A percentile compares a stretch with the other conserved stretches of the same genome.
phyloP scores from a whole-genome alignment of 495 filamentous ascomycete species.

The Aspergillus mulundensis region DNA sequence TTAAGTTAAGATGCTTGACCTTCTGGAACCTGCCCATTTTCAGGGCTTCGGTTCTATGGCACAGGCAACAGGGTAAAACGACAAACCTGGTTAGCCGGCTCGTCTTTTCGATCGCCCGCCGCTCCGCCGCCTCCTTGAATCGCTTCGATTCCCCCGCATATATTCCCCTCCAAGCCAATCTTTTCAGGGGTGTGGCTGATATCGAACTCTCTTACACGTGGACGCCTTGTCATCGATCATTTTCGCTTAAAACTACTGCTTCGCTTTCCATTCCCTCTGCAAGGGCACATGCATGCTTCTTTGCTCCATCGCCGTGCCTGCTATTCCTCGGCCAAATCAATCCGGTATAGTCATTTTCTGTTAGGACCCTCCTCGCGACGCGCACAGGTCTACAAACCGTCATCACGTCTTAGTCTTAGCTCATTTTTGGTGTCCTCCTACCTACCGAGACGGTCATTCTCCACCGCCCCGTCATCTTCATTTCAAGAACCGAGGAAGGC shows the following conservation, averaged over 20 bases:
- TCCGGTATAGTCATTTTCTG: slow-evolving; percentile 16
- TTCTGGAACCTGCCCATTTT: not conserved
- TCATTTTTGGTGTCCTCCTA: slow-evolving; percentile 19
- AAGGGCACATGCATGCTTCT: slow-evolving; percentile 38
- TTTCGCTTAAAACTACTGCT: not conserved
- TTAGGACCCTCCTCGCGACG: slow-evolving; percentile 12
- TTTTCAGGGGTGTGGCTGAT: slow-evolving; percentile 11
- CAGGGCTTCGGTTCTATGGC: not conserved
- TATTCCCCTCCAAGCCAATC: not conserved
- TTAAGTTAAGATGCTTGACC: not conserved
- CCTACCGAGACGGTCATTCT: slow-evolving; percentile 23
- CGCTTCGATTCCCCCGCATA: slow-evolving; percentile 16
- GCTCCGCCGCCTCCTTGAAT: slow-evolving; percentile 3
- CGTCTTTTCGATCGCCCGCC: not conserved
- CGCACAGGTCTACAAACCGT: slow-evolving; percentile 23
- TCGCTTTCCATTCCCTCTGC: slow-evolving; percentile 3
- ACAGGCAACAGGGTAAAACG: not conserved
- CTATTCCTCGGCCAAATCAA: slow-evolving; percentile 31
- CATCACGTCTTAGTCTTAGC: slow-evolving; percentile 11
- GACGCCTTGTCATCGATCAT: not conserved
- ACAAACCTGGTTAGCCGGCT: not conserved
- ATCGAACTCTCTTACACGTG: slow-evolving; percentile 2
- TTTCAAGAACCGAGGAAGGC: slow-evolving; percentile 31
- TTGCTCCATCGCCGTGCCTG: slow-evolving; percentile 31
- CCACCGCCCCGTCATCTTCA: slow-evolving; percentile 23